These are phyloP conservation scores for Eragrostis nindensis DNA, from an alignment of 176 grass and related monocot genomes.

Conservation along the genomic window DNA sequence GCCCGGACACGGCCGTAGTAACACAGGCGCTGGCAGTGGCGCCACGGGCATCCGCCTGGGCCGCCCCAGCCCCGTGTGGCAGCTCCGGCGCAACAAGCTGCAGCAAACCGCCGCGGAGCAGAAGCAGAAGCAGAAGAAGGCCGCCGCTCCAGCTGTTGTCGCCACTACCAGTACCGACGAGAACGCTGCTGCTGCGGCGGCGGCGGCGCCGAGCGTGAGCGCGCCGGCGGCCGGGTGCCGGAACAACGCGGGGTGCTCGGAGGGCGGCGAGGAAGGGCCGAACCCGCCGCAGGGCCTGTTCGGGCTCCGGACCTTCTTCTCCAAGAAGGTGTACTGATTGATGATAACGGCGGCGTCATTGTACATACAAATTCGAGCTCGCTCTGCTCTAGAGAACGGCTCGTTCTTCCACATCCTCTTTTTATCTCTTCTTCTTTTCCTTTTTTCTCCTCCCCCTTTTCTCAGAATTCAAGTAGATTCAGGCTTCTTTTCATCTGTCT, in stretches of 20 bases:
- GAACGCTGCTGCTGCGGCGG: neutral
- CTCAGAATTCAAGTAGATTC: conserved; percentile 19
- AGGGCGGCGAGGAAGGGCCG: conserved; percentile 29
- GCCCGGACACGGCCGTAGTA: conserved; percentile 41
- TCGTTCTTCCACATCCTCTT: neutral
- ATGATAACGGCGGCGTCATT: neutral
- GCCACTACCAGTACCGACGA: neutral
- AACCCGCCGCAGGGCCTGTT: conserved; percentile 52
- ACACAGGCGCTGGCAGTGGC: neutral
- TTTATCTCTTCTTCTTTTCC: neutral
- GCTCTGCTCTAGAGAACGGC: neutral
- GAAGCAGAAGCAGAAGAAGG: conserved; percentile 50
- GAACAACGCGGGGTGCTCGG: conserved; percentile 52
- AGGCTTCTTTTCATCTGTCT: neutral
- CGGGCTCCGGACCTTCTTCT: conserved; percentile 85
- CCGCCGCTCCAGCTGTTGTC: neutral
- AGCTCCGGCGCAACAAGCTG: conserved; percentile 67
- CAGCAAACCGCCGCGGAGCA: conserved; percentile 52
- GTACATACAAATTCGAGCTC: conserved; percentile 45
- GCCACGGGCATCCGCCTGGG: conserved; percentile 73
- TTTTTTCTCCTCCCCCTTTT: neutral
- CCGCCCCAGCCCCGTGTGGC: conserved; percentile 72
- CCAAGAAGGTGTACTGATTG: conserved; percentile 88
- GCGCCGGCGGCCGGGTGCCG: conserved; percentile 57
- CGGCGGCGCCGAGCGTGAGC: conserved; percentile 36